Evolutionary conservation across 2,329 filamentous ascomycete genomes (phyloP).

Genomic region (Fusarium tanahbumbuense): DNA sequence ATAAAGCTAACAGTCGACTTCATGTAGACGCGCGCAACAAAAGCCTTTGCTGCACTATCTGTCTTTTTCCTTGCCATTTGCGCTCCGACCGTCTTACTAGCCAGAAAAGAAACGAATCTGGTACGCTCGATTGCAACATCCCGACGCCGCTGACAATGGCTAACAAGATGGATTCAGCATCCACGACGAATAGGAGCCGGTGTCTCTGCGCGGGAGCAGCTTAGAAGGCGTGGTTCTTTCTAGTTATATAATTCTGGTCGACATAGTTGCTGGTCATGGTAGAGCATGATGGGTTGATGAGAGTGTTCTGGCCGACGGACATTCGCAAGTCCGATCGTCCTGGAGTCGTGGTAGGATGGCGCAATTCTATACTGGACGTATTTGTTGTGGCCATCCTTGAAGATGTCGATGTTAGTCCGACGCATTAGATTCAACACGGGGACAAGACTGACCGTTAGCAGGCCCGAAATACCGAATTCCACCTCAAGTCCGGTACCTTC

Average conservation of each 20-base stretch:
- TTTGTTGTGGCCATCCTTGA: slow-evolving; percentile 91
- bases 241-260: slow-evolving; percentile 59
- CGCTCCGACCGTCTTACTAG: slow-evolving; percentile 85
- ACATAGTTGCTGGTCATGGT: slow-evolving; percentile 66
- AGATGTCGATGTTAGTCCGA: slow-evolving; percentile 80
- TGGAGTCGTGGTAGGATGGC: slow-evolving; percentile 94
- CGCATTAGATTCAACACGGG: background rate
- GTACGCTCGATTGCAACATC: slow-evolving; percentile 62
- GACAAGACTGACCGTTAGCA: slow-evolving; percentile 53
- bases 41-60: slow-evolving; percentile 85
- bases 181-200: slow-evolving; percentile 81
- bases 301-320: slow-evolving; percentile 98
- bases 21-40: slow-evolving; percentile 80
- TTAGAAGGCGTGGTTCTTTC: slow-evolving; percentile 94
- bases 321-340: slow-evolving; percentile 76
- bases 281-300: slow-evolving; percentile 89
- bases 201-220: slow-evolving; percentile 94
- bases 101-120: slow-evolving; percentile 80
- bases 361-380: slow-evolving; percentile 90
- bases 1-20: slow-evolving; percentile 8
- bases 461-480: slow-evolving; percentile 86
- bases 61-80: slow-evolving; percentile 86
- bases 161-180: slow-evolving; percentile 67
- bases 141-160: slow-evolving; percentile 36
- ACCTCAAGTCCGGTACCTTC: slow-evolving; percentile 83